Percentiles rank a stretch among this genome's conserved stretches.
Conservation (phyloP, 345 rosid species). For the Psidium guajava region DNA sequence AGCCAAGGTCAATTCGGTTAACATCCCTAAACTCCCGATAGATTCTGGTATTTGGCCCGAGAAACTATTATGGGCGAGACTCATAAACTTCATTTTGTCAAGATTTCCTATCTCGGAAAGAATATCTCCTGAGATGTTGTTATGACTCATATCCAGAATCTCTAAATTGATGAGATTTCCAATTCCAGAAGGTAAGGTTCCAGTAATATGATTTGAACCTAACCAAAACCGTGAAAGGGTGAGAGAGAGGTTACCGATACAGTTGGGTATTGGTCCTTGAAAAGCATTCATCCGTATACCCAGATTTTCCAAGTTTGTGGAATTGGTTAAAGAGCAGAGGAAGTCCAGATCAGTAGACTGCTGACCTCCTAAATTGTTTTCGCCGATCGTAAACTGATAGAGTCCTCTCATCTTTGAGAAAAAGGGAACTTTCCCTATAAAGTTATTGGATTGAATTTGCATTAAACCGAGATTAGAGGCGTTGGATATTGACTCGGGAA, state of each 20-base stretch:
- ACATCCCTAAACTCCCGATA: not conserved
- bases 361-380: not conserved
- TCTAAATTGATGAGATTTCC: too few species aligned
- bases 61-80: not conserved
- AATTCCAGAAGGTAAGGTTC: too few species aligned
- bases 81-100: not conserved
- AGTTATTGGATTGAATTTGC: too few species aligned
- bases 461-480: not conserved
- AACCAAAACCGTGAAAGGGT: too few species aligned
- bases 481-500: not conserved
- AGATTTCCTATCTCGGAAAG: not conserved
- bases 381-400: rapidly evolving
- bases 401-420: not conserved
- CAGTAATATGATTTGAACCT: too few species aligned
- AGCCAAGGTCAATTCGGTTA: not conserved
- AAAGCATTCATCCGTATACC: rapidly evolving
- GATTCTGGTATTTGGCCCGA: constrained; percentile 1
- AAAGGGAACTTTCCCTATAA: not conserved
- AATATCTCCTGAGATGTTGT: not conserved
- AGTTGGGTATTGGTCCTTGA: too few species aligned
- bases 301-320: rapidly evolving
- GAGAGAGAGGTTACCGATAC: too few species aligned
- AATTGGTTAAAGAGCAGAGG: not conserved
- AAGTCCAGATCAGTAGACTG: constrained; percentile 1
- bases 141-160: too few species aligned